Conservation (phyloP, 2,329 filamentous ascomycete genomes). For the Colletotrichum acutatum region DNA sequence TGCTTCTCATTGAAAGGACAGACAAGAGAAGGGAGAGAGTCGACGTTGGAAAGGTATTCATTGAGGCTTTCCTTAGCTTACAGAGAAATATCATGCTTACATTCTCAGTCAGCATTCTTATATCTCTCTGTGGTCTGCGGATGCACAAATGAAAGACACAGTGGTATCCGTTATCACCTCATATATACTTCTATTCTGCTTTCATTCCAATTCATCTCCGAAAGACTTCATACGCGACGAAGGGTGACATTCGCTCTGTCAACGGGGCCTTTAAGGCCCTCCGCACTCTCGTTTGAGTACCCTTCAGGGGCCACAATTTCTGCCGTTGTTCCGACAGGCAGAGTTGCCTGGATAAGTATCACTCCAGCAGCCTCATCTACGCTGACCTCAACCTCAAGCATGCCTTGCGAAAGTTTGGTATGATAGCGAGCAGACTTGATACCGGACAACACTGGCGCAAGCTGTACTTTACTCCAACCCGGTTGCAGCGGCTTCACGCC, state of each 20-base stretch:
- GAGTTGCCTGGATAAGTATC: background rate
- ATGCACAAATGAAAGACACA: background rate
- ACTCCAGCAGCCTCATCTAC: background rate
- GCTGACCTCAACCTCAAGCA: background rate
- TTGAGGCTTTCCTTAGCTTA: slow-evolving; percentile 40
- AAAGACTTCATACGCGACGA: background rate
- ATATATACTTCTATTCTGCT: background rate
- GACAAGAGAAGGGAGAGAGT: slow-evolving; percentile 41
- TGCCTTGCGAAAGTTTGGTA: background rate
- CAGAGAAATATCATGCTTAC: slow-evolving; percentile 43
- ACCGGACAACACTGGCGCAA: slow-evolving; percentile 11
- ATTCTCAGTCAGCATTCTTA: background rate
- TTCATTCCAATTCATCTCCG: background rate
- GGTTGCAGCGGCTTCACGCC: slow-evolving; percentile 15
- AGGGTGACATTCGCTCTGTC: background rate
- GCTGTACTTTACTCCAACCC: slow-evolving; percentile 13
- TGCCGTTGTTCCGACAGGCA: background rate
- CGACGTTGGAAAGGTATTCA: slow-evolving; percentile 47
- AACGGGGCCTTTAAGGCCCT: background rate
- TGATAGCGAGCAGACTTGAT: background rate
- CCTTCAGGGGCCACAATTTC: background rate
- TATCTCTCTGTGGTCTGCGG: background rate
- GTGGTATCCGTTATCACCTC: background rate
- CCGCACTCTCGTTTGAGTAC: background rate
- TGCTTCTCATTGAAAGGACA: slow-evolving; percentile 43